These are phyloP conservation scores for Eruca vesicaria DNA, from an alignment of 441 rosid genomes.

Conservation along the genomic window DNA sequence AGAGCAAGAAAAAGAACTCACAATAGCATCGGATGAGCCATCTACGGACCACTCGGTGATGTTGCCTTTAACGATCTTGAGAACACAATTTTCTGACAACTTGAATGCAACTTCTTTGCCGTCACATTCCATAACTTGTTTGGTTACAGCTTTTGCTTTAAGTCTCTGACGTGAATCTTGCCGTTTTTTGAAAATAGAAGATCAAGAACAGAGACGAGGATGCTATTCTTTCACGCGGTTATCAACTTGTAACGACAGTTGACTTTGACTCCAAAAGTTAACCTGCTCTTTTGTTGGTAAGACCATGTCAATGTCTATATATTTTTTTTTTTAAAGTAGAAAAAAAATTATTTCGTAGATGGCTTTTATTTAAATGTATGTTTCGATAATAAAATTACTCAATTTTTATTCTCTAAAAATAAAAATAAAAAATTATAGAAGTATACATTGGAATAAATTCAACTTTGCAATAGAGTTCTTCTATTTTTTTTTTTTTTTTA, in stretches of 20 bases:
- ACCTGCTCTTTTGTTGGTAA: background rate
- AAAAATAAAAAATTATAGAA: too few species aligned
- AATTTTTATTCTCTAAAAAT: background rate
- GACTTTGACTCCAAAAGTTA: constrained; percentile 1
- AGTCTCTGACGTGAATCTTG: background rate
- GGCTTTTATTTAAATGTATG: too few species aligned
- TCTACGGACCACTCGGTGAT: constrained; percentile 77
- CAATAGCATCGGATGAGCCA: constrained; percentile 84
- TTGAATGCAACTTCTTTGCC: constrained; percentile 41
- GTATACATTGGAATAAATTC: background rate
- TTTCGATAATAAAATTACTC: background rate
- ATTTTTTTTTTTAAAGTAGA: too few species aligned
- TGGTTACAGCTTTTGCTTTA: background rate
- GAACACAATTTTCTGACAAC: constrained; percentile 47
- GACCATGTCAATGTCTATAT: background rate
- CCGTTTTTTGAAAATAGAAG: constrained; percentile 2
- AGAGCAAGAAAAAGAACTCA: constrained; percentile 29
- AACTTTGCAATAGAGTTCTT: background rate
- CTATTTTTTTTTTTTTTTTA: background rate
- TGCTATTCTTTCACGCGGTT: constrained; percentile 10
- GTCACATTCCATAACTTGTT: constrained; percentile 30
- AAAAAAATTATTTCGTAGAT: too few species aligned
- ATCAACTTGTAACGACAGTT: background rate
- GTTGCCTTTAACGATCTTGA: constrained; percentile 66
- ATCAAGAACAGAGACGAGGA: background rate